These are phyloP conservation scores for Baudoinia panamericana DNA, from an alignment of 495 filamentous ascomycete genomes.

Conservation along the genomic window DNA sequence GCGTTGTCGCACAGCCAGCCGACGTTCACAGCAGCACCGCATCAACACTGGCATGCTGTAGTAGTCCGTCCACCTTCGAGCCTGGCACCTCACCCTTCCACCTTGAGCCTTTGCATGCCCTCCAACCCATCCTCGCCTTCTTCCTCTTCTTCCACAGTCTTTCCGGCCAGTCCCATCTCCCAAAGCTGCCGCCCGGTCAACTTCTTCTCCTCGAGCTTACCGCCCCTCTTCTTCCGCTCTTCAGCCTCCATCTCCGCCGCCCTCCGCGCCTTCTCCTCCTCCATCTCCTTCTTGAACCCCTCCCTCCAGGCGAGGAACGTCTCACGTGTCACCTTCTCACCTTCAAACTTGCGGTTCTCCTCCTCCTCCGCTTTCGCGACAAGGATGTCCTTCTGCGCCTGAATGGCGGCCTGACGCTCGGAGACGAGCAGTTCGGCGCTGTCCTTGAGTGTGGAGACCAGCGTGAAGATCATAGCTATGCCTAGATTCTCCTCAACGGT, in stretches of 20 bases:
- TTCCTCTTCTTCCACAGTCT: conserved; percentile 64
- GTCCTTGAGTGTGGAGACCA: conserved; percentile 79
- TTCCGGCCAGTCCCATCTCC: conserved; percentile 67
- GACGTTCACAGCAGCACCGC: no score
- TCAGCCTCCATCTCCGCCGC: conserved; percentile 62
- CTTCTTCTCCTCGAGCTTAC: conserved; percentile 53
- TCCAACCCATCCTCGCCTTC: conserved; percentile 45
- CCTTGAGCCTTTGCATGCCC: conserved; percentile 54
- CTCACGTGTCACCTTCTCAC: conserved; percentile 72
- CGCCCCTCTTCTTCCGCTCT: conserved; percentile 53
- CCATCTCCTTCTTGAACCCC: conserved; percentile 64
- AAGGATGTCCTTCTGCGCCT: conserved; percentile 50
- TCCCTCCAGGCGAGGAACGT: conserved; percentile 73
- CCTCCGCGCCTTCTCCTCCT: conserved; percentile 48
- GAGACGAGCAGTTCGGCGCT: conserved; percentile 64
- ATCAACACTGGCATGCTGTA: no score
- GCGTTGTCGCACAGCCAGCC: no score
- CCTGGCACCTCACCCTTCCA: conserved; percentile 35
- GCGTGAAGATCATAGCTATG: conserved; percentile 95
- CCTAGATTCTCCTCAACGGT: conserved; percentile 81
- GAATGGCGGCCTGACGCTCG: conserved; percentile 50
- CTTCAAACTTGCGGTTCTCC: conserved; percentile 92
- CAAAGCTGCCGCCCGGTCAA: conserved; percentile 74
- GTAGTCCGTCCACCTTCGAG: no score
- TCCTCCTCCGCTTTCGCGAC: conserved; percentile 63